Evolutionary conservation across 148 eudicot genomes (phyloP), one percentile per base, ranked within the genome.

Genomic region (Limonium bicolor): DNA sequence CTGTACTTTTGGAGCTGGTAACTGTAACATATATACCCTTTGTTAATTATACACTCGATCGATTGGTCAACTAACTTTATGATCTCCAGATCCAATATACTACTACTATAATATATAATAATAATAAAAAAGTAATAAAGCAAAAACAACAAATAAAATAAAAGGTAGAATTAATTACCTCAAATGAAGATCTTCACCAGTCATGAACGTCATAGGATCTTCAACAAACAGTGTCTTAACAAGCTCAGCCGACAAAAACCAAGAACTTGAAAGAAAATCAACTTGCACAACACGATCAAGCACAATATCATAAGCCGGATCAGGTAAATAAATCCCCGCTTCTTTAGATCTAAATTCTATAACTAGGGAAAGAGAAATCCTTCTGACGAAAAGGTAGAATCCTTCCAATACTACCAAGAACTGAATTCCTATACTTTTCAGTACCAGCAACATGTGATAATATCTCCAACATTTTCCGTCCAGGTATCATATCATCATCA

Each of bases 401-500:
- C 71, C 97, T 64, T 23, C 97, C 97, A 9, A 88, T 88, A 39
- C 97, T 88, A 0, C 97, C 97, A 55, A 88, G 28, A 24, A 88
- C 97, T 9, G 95, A 72, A 38, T 83, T 88, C 66, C 54, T 64
- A 23, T 88, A 88, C 76, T 88, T 88, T 3, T 74, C 77, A 0
- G 97, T 88, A 16, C 97, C 97, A 0, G 97, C 93, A 1, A 80
- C 95, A 37, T 90, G 97, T 0, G 97, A 61, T 28, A 90, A 25
- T 13, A 90, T 84, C 67, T 80, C 75, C 12, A 90, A 48, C 97
- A 90, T 84, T 15, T 80, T 90, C 41, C 16, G 72, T 4, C 97
- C 97, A 0, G 97, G 97, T 3, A 90, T 84, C 97, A 90, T 84
- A 32, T 90, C 97, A 61, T 90, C 97, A 16, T 90, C 97, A 5